A percentile compares a stretch with the other conserved stretches of the same genome.
phyloP scores from a whole-genome alignment of 2,329 filamentous ascomycete genomes.

The Curvularia lunata region DNA sequence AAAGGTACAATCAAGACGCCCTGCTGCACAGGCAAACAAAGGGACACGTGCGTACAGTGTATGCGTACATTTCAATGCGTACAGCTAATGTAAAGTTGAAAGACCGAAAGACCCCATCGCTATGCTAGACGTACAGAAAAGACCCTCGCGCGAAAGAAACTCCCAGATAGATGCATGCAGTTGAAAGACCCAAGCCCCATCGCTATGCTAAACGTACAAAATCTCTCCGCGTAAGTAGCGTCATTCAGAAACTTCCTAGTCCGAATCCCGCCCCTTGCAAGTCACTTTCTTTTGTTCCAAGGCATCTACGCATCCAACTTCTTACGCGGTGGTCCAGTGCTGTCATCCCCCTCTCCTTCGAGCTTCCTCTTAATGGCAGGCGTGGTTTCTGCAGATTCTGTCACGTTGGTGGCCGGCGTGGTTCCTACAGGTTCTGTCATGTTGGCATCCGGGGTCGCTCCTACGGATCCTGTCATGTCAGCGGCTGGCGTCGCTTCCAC shows the following conservation, averaged over 20 bases:
- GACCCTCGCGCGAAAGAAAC: too few species aligned
- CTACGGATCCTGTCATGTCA: constrained; percentile 14
- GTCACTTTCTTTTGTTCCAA: neutral
- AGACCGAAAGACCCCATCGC: too few species aligned
- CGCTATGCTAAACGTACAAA: neutral
- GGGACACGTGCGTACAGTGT: too few species aligned
- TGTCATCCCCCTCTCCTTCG: constrained; percentile 3
- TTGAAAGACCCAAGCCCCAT: neutral
- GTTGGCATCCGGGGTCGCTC: constrained; percentile 14
- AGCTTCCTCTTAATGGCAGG: constrained; percentile 36
- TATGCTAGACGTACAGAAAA: too few species aligned
- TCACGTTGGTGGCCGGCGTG: constrained; percentile 10
- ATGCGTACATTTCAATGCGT: too few species aligned
- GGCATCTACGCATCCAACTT: neutral
- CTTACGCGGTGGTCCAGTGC: constrained; percentile 7
- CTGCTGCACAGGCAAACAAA: too few species aligned
- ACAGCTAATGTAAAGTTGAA: too few species aligned
- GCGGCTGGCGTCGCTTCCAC: constrained; percentile 16
- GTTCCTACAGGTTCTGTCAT: too few species aligned
- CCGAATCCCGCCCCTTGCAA: neutral
- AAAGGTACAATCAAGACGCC: too few species aligned
- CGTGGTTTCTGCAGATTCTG: constrained; percentile 12
- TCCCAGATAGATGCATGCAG: neutral
- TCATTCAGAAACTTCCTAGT: neutral
- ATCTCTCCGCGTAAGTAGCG: neutral